phyloP scores from a whole-genome alignment of 208 protist genomes.

The Strigomonas oncopelti region DNA sequence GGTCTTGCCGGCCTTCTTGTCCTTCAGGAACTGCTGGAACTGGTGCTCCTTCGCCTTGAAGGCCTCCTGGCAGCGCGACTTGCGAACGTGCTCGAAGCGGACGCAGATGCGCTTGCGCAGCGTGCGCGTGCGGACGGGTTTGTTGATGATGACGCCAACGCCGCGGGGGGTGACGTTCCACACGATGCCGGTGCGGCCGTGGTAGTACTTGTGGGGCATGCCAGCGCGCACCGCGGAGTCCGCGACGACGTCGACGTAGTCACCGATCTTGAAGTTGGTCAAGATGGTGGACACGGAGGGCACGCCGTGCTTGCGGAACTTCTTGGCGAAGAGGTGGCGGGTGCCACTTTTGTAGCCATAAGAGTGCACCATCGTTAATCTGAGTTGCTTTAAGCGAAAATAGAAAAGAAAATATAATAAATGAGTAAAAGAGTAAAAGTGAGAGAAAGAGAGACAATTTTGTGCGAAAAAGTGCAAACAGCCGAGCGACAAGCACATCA shows the following conservation, averaged over 20 bases:
- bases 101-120: slow-evolving; percentile 99
- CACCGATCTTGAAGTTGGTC: slow-evolving; percentile 96
- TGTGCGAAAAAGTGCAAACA: background rate
- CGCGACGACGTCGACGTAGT: slow-evolving; percentile 99
- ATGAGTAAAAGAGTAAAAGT: slow-evolving; percentile 3
- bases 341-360: slow-evolving; percentile 97
- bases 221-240: slow-evolving; percentile 98
- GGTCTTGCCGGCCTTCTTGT: slow-evolving; percentile 81
- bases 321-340: slow-evolving; percentile 95
- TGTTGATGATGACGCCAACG: slow-evolving; percentile 99
- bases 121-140: slow-evolving; percentile 96
- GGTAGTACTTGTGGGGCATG: slow-evolving; percentile 99
- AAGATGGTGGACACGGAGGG: slow-evolving; percentile 95
- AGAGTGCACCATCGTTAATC: slow-evolving; percentile 77
- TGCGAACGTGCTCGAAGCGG: slow-evolving; percentile 98
- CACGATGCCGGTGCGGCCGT: slow-evolving; percentile 99
- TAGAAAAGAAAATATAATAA: slow-evolving; percentile 16
- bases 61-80: slow-evolving; percentile 89
- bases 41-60: slow-evolving; percentile 84
- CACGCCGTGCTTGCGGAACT: slow-evolving; percentile 94
- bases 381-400: slow-evolving; percentile 7
- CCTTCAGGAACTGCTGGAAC: slow-evolving; percentile 62
- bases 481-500: background rate
- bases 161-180: slow-evolving; percentile 99
- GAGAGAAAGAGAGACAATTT: background rate